Evolutionary conservation across 495 filamentous ascomycete genomes (phyloP).

Genomic region (Talaromyces stipitatus): DNA sequence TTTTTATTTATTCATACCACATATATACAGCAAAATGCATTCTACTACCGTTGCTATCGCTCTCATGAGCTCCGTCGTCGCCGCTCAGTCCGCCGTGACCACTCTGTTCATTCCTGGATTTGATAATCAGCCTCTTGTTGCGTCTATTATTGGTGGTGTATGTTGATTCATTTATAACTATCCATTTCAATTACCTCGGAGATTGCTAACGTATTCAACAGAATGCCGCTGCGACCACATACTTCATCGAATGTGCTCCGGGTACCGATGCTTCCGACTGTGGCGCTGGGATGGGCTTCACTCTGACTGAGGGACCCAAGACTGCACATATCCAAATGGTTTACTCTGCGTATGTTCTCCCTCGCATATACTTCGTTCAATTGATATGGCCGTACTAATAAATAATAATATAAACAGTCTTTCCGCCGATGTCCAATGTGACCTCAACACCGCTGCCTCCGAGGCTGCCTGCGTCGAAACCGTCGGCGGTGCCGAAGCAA

Average conservation of each 20-base stretch:
- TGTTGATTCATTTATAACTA: conserved; percentile 4
- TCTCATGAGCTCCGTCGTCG: conserved; percentile 16
- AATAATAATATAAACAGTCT: conserved; percentile 12
- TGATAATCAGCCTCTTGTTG: conserved; percentile 28
- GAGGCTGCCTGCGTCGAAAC: conserved; percentile 27
- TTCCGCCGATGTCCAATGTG: conserved; percentile 19
- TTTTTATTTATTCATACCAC: too few species aligned
- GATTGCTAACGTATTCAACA: conserved; percentile 7
- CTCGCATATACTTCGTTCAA: neutral
- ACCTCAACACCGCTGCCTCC: conserved; percentile 22
- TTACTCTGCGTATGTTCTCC: conserved; percentile 9
- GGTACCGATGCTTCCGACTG: conserved; percentile 23
- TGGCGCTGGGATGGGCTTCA: conserved; percentile 25
- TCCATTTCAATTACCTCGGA: neutral
- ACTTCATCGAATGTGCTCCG: conserved; percentile 29
- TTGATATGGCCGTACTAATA: neutral
- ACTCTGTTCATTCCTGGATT: conserved; percentile 26
- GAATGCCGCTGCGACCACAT: conserved; percentile 30
- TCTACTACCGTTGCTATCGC: conserved; percentile 1
- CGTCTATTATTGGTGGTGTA: conserved; percentile 31
- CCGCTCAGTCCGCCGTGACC: conserved; percentile 22
- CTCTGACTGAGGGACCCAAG: conserved; percentile 20
- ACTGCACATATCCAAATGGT: conserved; percentile 15
- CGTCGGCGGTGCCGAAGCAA: conserved; percentile 17
- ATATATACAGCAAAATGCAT: neutral